Evolutionary conservation across 1,284 basidiomycete genomes (phyloP).

Genomic region (Thelephora terrestris): DNA sequence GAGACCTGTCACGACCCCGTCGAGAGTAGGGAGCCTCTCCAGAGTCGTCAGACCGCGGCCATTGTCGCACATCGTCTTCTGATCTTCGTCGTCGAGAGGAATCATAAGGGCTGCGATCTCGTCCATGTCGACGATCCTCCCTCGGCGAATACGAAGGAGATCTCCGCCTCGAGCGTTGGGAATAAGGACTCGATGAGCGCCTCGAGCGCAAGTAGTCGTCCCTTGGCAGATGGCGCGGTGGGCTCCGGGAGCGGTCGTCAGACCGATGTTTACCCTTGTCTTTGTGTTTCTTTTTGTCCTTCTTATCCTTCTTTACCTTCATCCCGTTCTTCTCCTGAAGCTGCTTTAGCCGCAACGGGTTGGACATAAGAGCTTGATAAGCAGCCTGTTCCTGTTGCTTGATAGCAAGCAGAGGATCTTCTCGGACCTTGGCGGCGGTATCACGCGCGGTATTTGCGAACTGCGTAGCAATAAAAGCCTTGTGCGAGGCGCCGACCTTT

Average conservation of each 20-base stretch:
- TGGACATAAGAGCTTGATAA: slow-evolving; percentile 82
- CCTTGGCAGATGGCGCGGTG: slow-evolving; percentile 18
- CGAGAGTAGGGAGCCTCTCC: slow-evolving; percentile 23
- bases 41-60: slow-evolving; percentile 38
- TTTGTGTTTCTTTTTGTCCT: slow-evolving; percentile 53
- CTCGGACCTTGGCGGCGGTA: slow-evolving; percentile 86
- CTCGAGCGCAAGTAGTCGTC: slow-evolving; percentile 20
- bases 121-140: slow-evolving; percentile 21
- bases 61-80: slow-evolving; percentile 18
- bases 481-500: slow-evolving; percentile 75
- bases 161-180: slow-evolving; percentile 23
- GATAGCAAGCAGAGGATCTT: slow-evolving; percentile 93
- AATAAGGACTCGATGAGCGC: slow-evolving; percentile 30
- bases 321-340: slow-evolving; percentile 70
- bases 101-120: slow-evolving; percentile 21
- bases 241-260: slow-evolving; percentile 13
- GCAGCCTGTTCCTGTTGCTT: slow-evolving; percentile 96
- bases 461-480: slow-evolving; percentile 86
- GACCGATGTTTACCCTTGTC: slow-evolving; percentile 46
- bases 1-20: slow-evolving; percentile 14
- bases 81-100: slow-evolving; percentile 15
- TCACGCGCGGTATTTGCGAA: slow-evolving; percentile 90
- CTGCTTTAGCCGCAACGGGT: slow-evolving; percentile 81
- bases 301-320: slow-evolving; percentile 68
- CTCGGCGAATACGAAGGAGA: slow-evolving; percentile 22